A percentile compares a stretch with the other conserved stretches of the same genome.
Conservation (phyloP, 108 stramenopile species). For the Pelagomonas calceolata region DNA sequence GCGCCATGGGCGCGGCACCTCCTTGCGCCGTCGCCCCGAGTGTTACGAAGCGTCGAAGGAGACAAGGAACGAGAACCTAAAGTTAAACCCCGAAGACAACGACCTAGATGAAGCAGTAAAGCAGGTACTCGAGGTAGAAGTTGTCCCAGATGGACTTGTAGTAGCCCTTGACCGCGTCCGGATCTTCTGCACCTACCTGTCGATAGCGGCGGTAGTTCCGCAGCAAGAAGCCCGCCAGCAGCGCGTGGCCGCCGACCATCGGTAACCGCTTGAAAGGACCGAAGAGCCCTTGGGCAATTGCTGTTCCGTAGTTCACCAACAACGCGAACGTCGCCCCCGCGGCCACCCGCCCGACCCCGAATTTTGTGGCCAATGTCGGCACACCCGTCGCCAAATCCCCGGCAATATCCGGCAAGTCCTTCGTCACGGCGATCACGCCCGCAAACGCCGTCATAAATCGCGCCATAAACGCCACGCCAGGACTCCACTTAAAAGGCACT, state of each 20-base stretch:
- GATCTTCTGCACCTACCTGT: conserved; percentile 61
- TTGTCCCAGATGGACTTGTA: conserved; percentile 94
- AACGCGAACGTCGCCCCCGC: conserved; percentile 64
- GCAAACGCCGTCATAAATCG: conserved; percentile 91
- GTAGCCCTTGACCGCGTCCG: conserved; percentile 67
- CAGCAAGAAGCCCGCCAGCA: conserved; percentile 49
- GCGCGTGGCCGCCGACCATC: conserved; percentile 81
- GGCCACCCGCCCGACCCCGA: conserved; percentile 70
- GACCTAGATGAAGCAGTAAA: conserved; percentile 91
- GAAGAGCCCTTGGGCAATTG: conserved; percentile 58
- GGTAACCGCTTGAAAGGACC: conserved; percentile 55
- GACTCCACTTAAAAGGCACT: conserved; percentile 74
- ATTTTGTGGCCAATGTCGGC: conserved; percentile 71
- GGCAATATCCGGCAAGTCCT: conserved; percentile 87
- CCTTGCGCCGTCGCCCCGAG: too few species aligned
- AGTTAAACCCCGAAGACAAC: too few species aligned
- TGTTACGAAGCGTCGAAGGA: too few species aligned
- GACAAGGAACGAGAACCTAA: too few species aligned
- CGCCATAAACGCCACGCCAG: conserved; percentile 77
- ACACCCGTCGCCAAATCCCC: conserved; percentile 78
- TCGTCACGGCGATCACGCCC: conserved; percentile 81
- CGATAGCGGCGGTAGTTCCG: conserved; percentile 24
- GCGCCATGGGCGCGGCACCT: too few species aligned
- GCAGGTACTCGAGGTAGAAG: conserved; percentile 82
- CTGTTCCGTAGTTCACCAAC: conserved; percentile 71